Evolutionary conservation across 2,329 filamentous ascomycete species (phyloP), one percentile per base, ranked within the genome.

Genomic region (Amauroascus niger): DNA sequence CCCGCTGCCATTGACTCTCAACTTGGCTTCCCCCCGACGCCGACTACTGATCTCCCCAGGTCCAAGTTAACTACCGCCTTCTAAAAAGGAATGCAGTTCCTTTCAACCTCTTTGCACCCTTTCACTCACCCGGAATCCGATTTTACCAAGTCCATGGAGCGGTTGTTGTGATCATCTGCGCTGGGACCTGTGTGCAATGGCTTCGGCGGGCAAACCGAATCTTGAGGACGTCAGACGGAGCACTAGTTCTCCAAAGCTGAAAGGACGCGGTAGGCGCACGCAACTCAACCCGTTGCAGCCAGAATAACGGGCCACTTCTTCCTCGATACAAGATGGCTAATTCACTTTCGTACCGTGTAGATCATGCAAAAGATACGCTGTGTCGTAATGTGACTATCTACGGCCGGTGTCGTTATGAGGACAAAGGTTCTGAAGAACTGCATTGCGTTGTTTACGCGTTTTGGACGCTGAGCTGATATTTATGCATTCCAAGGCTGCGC

Each of bases 311-410:
- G 13, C 9, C 20, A 6, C n/a, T 14, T 5, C n/a, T n/a, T 30
- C 33, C 13, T 22, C 28, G 20, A 7, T n/a, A n/a, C n/a, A n/a
- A n/a, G n/a, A 6, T 8, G 8, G 39, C 49, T 51, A 16, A 51
- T 44, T 5, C 18, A 28, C 22, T 43, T n/a, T 9, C 7, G 18
- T 47, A 39, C 54, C 44, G 54, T 44, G 33, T 55, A 86, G 84
- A 87, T 72, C 87, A 86, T 69, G 75, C 81, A 50, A 94, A 91
- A 72, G 89, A 94, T 67, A 95, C 88, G 6, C 79, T 91, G 54
- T 96, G 89, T 73, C 85, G 89, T 65, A 95, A 96, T 71, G 85
- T 96, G 57, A 80, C 89, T 58, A 95, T 96, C 63, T 95, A 95
- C 69, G 89, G 89, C 53, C 87, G 91, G 71, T 96, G 89, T 70